Base-by-base conservation (phyloP, 805 yeast species). In the Ascoidea asiatica region DNA sequence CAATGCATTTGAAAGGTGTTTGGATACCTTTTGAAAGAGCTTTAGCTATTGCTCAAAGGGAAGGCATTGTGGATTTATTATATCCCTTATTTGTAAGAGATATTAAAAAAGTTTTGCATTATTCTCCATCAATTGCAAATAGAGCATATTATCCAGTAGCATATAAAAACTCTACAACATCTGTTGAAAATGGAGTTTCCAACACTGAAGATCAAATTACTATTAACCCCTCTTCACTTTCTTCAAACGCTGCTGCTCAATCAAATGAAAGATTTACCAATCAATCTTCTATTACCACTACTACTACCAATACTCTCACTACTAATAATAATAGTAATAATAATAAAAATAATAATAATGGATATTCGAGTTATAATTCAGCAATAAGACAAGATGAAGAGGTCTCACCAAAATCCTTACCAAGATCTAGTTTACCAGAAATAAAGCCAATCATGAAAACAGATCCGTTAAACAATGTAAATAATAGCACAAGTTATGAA, bases 1-100 rank as follows among this genome's bases (percentile, higher is more conserved):
- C 80, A 15, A 79, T 79, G 84, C 81, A 79, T 57, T 63, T 79
- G 50, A 79, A 79, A 56, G 86, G 86, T 40, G 86, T 79, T 37
- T 79, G 86, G 86, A 78, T 79, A 43, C 86, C 86, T 5, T 79
- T 79, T 57, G 85, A 79, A 54, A 64, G 85, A 45, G 86, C 85
- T 2, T 60, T 79, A 36, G 76, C 79, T 37, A 70, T 79, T 72
- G 84, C 84, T 13, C 80, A 78, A 59, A 65, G 80, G 44, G 85
- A 79, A 57, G 77, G 77, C 36, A 78, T 75, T 43, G 77, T 74
- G 19, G 80, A 75, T 52, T 57, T 70, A 38, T 57, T 75, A 42
- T 75, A 75, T 52, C 81, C 81, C 2, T 60, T 75, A 42, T 75
- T 75, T 56, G 84, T 78, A 40, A 73, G 81, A 54, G 84, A 79